Conservation (phyloP, 108 stramenopile species). For the Schizochytrium sp. region DNA sequence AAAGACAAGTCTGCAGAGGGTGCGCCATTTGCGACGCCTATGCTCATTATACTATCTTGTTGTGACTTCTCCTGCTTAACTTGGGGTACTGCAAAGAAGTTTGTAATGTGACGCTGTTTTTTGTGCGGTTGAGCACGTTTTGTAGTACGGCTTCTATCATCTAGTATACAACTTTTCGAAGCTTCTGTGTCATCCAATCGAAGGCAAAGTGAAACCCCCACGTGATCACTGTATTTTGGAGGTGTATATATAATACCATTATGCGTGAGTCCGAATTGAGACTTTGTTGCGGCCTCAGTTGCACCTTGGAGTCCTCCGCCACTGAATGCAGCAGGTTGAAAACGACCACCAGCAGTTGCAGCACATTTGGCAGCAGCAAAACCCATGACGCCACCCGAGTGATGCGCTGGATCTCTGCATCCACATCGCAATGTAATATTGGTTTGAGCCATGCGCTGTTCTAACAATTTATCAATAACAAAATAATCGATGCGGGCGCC, state of each 20-base stretch:
- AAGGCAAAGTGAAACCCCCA: conserved; percentile 83
- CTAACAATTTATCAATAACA: conserved; percentile 80
- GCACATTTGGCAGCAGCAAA: conserved; percentile 84
- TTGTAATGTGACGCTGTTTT: conserved; percentile 79
- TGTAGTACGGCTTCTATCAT: conserved; percentile 73
- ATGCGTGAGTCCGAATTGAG: conserved; percentile 82
- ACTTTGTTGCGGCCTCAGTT: conserved; percentile 79
- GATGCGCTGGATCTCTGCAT: conserved; percentile 22
- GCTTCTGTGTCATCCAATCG: conserved; percentile 64
- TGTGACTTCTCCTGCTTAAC: neutral
- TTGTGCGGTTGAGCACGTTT: conserved; percentile 89
- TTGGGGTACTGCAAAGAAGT: conserved; percentile 74
- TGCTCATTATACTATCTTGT: neutral
- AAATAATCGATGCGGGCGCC: conserved; percentile 89
- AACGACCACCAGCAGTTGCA: conserved; percentile 83
- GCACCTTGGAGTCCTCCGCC: conserved; percentile 86
- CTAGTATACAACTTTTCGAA: conserved; percentile 1
- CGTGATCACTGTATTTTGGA: conserved; percentile 89
- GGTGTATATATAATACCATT: conserved; percentile 92
- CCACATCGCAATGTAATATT: conserved; percentile 76
- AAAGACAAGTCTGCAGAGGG: no score
- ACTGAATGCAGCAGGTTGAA: conserved; percentile 80
- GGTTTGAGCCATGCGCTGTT: neutral
- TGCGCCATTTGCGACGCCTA: no score
- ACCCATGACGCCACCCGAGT: conserved; percentile 72